Evolutionary conservation across 2,329 filamentous ascomycete genomes (phyloP), one percentile per base, ranked within the genome.

Genomic region (Ophiostoma australiae): DNA sequence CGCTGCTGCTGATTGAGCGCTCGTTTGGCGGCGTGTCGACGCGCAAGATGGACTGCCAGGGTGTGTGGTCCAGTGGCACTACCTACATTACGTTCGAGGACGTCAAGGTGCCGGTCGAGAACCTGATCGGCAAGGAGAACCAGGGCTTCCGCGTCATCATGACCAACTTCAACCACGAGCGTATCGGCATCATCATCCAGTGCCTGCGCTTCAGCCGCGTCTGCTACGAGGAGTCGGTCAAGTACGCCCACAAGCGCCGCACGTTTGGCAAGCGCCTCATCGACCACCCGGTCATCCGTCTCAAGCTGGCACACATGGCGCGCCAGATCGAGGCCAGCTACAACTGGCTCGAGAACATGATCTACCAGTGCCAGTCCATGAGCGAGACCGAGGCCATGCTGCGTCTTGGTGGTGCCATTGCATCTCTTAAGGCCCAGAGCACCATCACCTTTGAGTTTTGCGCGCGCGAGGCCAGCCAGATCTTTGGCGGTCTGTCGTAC

Each of bases 151-250:
- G 94, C 87, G 73, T 97, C 79, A 94, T 99, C 85, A 98, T 98
- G 94, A 97, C 93, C 80, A 97, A 97, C 86, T 97, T 97, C 86
- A 98, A 98, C 87, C 95, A 98, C 85, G 95, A 99, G 84, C 92
- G 95, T 74, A 94, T 99, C 76, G 95, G 95, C 74, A 98, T 99
- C 81, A 94, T 98, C 82, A 98, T 98, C 84, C 95, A 99, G 82
- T 97, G 90, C 78, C 81, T 97, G 75, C 93, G 95, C 78, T 98
- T 99, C 87, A 90, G 92, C 63, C 93, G 95, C 75, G 94, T 98
- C 75, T 97, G 94, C 86, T 97, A 93, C 84, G 94, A 98, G 80
- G 95, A 99, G 83, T 92, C 91, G 33, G 87, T 98, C 80, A 96
- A 96, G 81, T 99, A 97, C 82, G 94, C 93, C 73, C 92, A 95